A percentile compares a stretch with the other conserved stretches of the same genome.
Evolutionary conservation across 2,329 filamentous ascomycete genomes (phyloP).

Genomic region (Fusarium cyanostomum): DNA sequence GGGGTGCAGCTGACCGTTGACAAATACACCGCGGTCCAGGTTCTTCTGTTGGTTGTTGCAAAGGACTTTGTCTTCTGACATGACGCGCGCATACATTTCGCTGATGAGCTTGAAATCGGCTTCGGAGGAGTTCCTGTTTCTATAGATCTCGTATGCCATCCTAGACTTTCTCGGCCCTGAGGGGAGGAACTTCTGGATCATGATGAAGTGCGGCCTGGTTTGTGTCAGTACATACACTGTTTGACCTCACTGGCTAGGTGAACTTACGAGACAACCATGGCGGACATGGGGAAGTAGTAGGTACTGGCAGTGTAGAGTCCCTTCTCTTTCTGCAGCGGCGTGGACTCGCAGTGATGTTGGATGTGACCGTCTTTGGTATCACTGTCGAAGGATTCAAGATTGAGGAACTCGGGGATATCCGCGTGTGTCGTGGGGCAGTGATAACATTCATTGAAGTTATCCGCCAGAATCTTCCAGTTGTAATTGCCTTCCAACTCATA

Average conservation of each 20-base stretch:
- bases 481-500: slow-evolving; percentile 65
- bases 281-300: slow-evolving; percentile 30
- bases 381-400: slow-evolving; percentile 23
- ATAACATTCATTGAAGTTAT: slow-evolving; percentile 68
- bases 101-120: slow-evolving; percentile 9
- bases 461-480: slow-evolving; percentile 69
- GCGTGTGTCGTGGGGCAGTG: slow-evolving; percentile 33
- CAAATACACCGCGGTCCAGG: slow-evolving; percentile 18
- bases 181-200: slow-evolving; percentile 29
- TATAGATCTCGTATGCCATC: slow-evolving; percentile 30
- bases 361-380: slow-evolving; percentile 26
- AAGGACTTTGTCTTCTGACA: slow-evolving; percentile 28
- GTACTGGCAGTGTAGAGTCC: slow-evolving; percentile 27
- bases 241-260: rapidly evolving
- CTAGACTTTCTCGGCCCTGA: slow-evolving; percentile 6
- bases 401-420: slow-evolving; percentile 26
- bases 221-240: rapidly evolving
- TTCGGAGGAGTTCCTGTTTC: slow-evolving; percentile 18
- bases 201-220: slow-evolving; percentile 28
- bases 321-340: slow-evolving; percentile 25
- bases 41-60: slow-evolving; percentile 22
- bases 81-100: slow-evolving; percentile 18
- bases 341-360: slow-evolving; percentile 23
- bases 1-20: slow-evolving; percentile 29
- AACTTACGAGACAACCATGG: slow-evolving; percentile 31